Evolutionary conservation across 2,329 filamentous ascomycete genomes (phyloP).

Genomic region (Chrysoporthe deuterocubensis): DNA sequence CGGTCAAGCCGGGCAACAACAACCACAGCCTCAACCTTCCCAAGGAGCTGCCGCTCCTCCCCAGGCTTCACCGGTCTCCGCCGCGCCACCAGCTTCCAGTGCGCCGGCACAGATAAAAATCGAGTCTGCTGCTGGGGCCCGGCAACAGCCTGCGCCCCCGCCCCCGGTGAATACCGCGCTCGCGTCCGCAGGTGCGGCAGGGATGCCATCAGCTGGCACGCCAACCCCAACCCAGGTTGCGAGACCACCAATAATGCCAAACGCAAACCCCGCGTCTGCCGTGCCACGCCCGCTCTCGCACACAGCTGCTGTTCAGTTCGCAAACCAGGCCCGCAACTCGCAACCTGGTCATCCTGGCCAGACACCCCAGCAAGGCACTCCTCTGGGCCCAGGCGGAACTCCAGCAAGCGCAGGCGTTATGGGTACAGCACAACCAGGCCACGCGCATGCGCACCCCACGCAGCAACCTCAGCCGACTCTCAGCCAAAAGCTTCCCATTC

Average conservation of each 20-base stretch:
- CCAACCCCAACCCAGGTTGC: conserved; percentile 49
- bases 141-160: conserved; percentile 33
- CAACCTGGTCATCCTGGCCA: conserved; percentile 31
- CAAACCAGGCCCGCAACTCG: conserved; percentile 46
- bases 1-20: conserved; percentile 29
- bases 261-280: conserved; percentile 41
- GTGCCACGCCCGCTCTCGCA: conserved; percentile 51
- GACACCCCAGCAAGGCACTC: conserved; percentile 25
- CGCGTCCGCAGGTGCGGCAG: conserved; percentile 39
- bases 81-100: conserved; percentile 31
- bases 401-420: conserved; percentile 30
- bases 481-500: conserved; percentile 73
- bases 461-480: conserved; percentile 46
- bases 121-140: conserved; percentile 39
- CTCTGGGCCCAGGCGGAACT: conserved; percentile 25
- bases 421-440: conserved; percentile 38
- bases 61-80: conserved; percentile 31
- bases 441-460: conserved; percentile 53
- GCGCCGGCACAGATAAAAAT: conserved; percentile 41
- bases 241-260: conserved; percentile 11
- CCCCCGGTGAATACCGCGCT: conserved; percentile 34
- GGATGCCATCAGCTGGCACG: conserved; percentile 49
- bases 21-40: conserved; percentile 31
- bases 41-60: conserved; percentile 26
- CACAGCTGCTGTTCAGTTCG: conserved; percentile 53